A percentile compares a stretch with the other conserved stretches of the same genome.
These are phyloP conservation scores for Penicillium sp. DNA, from an alignment of 2,329 filamentous ascomycete species.

Conservation along the genomic window DNA sequence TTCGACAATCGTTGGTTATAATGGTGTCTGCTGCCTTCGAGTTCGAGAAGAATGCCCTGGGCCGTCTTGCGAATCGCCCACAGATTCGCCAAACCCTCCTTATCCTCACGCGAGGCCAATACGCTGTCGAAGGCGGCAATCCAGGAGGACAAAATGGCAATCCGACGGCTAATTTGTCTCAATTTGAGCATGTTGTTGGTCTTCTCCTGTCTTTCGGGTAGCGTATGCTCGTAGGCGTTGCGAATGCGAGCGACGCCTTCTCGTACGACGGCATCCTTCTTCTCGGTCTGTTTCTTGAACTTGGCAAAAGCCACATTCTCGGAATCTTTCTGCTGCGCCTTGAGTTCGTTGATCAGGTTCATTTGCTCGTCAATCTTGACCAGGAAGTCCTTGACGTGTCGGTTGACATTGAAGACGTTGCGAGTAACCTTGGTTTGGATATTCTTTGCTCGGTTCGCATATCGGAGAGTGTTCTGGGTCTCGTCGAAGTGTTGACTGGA, in stretches of 20 bases:
- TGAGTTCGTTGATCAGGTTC: conserved; percentile 91
- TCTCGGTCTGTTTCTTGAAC: conserved; percentile 84
- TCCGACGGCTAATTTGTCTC: conserved; percentile 75
- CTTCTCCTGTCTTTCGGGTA: conserved; percentile 71
- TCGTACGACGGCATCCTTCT: conserved; percentile 66
- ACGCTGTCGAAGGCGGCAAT: conserved; percentile 83
- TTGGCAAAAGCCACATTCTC: conserved; percentile 78
- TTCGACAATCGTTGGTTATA: conserved; percentile 78
- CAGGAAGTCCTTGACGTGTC: conserved; percentile 97
- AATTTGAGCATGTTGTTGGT: conserved; percentile 74
- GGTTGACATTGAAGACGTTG: conserved; percentile 98
- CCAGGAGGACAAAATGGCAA: conserved; percentile 83
- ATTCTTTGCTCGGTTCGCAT: conserved; percentile 97
- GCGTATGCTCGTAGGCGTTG: conserved; percentile 74
- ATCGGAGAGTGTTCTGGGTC: conserved; percentile 94
- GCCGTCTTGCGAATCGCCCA: conserved; percentile 78
- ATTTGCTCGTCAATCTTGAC: conserved; percentile 99
- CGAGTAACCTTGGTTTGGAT: conserved; percentile 99
- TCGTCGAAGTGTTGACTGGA: conserved; percentile 97
- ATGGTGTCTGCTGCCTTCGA: conserved; percentile 86
- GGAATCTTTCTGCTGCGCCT: conserved; percentile 84
- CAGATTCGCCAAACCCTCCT: conserved; percentile 62
- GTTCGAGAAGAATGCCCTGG: conserved; percentile 77
- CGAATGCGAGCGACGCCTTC: conserved; percentile 79
- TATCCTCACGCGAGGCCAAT: conserved; percentile 65